Base-by-base conservation (phyloP, 805 yeast genomes). In the Clavispora phyllophila region DNA sequence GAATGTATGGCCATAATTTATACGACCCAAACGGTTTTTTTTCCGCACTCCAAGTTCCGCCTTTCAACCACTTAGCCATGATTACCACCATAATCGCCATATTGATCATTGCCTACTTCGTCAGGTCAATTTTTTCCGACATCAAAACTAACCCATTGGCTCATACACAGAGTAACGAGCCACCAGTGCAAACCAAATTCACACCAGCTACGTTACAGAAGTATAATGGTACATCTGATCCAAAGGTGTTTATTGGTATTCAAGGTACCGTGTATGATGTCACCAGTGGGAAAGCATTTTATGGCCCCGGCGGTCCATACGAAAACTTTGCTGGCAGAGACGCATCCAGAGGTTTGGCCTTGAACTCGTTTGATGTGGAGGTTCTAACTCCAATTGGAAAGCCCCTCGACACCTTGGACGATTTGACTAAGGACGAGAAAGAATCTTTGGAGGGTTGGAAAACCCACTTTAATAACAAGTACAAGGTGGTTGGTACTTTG, bases 271-370 rank as follows among this genome's bases (percentile, higher is more conserved):
- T 91, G 3, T 91, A 76, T 56, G 96, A 91, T 57, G 95, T 88
- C 17, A 70, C 87, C 5, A 69, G 72, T 9, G 95, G 95, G 0
- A 78, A 90, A 50, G 76, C 78, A 37, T 90, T 91, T 60, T 91
- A 91, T 62, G 98, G 98, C 0, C 98, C 98, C 6, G 87, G 91
- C 24, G 97, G 97, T 0, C 96, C 96, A 0, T 91, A 91, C 65
- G 81, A 86, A 34, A 87, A 86, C 58, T 91, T 91, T 72, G 97
- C 97, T 0, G 98, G 98, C 1, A 84, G 87, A 52, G 98, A 91
- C 65, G 97, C 97, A 3, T 84, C 95, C 0, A 73, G 98, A 50
- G 98, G 97, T 0, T 74, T 91, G 43, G 96, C 96, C 0, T 69
- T 78, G 54, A 90, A 89, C 63, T 85, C 95, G 14, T 91, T 90